Evolutionary conservation across 371 early-diverging fungal species (phyloP).

Genomic region (Actinomortierella wolfii): DNA sequence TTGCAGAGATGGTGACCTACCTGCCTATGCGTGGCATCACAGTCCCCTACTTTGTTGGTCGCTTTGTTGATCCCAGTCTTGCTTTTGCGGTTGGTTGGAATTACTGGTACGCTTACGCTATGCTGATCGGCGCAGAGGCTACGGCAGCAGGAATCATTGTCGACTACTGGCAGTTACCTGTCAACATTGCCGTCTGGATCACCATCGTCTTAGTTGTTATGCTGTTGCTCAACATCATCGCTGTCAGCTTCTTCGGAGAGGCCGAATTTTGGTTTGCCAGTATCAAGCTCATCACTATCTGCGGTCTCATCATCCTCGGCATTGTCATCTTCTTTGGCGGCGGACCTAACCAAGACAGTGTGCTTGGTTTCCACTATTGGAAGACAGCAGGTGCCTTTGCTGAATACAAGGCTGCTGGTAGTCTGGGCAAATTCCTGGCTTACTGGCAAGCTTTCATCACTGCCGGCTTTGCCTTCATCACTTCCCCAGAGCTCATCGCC

Average conservation of each 20-base stretch:
- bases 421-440: constrained; percentile 20
- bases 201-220: constrained; percentile 32
- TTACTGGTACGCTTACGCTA: constrained; percentile 78
- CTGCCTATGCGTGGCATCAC: constrained; percentile 85
- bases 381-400: constrained; percentile 19
- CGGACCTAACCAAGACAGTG: constrained; percentile 79
- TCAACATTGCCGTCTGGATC: constrained; percentile 31
- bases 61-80: constrained; percentile 82
- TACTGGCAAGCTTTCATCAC: constrained; percentile 65
- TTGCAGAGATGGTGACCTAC: constrained; percentile 86
- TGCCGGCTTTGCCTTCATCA: constrained; percentile 85
- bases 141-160: constrained; percentile 67
- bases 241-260: constrained; percentile 55
- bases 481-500: constrained; percentile 75
- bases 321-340: constrained; percentile 71
- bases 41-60: constrained; percentile 73
- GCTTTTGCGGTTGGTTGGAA: constrained; percentile 87
- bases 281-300: constrained; percentile 59
- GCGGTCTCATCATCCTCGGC: constrained; percentile 76
- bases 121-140: constrained; percentile 80
- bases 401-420: constrained; percentile 44
- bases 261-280: constrained; percentile 62
- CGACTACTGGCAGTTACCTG: constrained; percentile 70
- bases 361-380: constrained; percentile 59
- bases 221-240: constrained; percentile 31